Percentiles rank a stretch among this genome's conserved stretches.
Evolutionary conservation across 2,329 filamentous ascomycete genomes (phyloP).

Genomic region (Fusarium fracticaudum): DNA sequence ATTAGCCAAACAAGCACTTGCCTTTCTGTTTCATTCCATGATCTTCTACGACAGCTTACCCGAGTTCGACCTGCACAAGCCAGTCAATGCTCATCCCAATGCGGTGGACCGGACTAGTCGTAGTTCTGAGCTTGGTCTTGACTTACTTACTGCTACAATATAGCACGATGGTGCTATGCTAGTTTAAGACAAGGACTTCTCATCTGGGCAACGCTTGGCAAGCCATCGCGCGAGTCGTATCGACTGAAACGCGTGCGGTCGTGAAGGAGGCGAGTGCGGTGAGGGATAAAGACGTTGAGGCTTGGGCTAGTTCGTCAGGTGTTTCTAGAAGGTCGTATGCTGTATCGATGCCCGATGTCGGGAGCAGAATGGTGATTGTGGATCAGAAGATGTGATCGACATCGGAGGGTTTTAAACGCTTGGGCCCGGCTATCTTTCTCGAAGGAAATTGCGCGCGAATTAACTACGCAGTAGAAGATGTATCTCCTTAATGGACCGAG

Average conservation of each 20-base stretch:
- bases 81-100: not conserved
- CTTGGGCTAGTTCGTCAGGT: not conserved
- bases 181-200: not conserved
- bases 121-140: not conserved
- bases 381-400: not conserved
- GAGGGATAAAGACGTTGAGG: slow-evolving; percentile 10
- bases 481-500: no score
- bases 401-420: no score
- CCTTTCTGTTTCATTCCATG: slow-evolving; percentile 4
- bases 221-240: slow-evolving; percentile 5
- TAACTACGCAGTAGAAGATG: rapidly evolving
- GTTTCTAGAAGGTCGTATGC: no score
- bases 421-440: no score
- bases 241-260: slow-evolving; percentile 14
- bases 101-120: not conserved
- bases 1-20: not conserved
- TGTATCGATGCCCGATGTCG: not conserved
- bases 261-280: not conserved
- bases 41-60: not conserved
- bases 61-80: not conserved
- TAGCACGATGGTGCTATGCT: not conserved
- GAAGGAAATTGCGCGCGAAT: not conserved
- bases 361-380: not conserved
- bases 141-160: not conserved
- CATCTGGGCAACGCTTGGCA: slow-evolving; percentile 22